Evolutionary conservation across 1,284 basidiomycete species (phyloP).

Genomic region (Boletellus deceptivus): DNA sequence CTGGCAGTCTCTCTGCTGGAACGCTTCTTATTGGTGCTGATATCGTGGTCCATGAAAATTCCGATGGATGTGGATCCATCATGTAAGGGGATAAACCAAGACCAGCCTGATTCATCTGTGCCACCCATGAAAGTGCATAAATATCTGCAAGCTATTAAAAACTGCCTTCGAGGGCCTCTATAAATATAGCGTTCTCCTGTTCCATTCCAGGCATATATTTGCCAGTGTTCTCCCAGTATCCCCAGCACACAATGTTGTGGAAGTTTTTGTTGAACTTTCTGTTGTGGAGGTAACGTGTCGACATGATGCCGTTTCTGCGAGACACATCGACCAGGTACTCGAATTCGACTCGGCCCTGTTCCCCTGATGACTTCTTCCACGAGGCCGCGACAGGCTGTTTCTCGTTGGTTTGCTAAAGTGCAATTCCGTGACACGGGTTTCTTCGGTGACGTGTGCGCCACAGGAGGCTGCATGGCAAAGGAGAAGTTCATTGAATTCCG

Average conservation of each 20-base stretch:
- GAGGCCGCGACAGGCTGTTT: neutral
- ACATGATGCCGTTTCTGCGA: conserved; percentile 1
- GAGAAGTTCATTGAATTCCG: conserved; percentile 1
- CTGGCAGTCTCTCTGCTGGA: neutral
- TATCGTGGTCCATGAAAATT: conserved; percentile 1
- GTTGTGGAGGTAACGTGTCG: conserved; percentile 1
- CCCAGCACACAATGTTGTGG: neutral
- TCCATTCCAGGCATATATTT: neutral
- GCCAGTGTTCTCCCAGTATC: conserved; percentile 1
- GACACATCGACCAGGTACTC: conserved; percentile 2
- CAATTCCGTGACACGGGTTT: neutral
- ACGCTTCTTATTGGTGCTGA: conserved; percentile 1
- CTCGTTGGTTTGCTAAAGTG: neutral
- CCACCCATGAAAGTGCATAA: neutral
- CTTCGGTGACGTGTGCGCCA: neutral
- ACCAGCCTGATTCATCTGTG: conserved; percentile 1
- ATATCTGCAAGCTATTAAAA: neutral
- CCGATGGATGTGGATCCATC: neutral
- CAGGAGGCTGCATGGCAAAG: neutral
- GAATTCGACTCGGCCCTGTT: neutral
- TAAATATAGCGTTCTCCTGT: neutral
- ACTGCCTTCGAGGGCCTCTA: conserved; percentile 1
- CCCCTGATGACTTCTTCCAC: neutral
- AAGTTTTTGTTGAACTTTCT: neutral
- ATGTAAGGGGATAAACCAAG: conserved; percentile 1